phyloP scores from a whole-genome alignment of 148 eudicot genomes.

The Polygonum aviculare region DNA sequence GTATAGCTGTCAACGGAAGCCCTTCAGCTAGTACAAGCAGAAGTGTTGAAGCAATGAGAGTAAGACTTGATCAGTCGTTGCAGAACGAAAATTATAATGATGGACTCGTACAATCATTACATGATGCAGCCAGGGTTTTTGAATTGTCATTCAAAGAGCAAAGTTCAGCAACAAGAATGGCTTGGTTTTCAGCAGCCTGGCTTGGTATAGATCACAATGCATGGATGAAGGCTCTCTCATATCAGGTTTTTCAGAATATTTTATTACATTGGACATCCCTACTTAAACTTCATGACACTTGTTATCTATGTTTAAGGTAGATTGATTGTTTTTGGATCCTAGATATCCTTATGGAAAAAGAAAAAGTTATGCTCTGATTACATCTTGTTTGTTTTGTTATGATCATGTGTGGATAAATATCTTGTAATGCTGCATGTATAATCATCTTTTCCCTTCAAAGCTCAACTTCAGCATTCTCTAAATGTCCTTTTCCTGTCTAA shows the following conservation, averaged over 20 bases:
- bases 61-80: conserved; percentile 62
- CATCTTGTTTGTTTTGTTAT: not conserved
- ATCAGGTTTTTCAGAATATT: conserved; percentile 50
- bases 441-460: not conserved
- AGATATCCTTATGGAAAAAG: not conserved
- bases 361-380: not conserved
- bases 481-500: not conserved
- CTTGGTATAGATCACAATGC: conserved; percentile 77
- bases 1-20: conserved; percentile 67
- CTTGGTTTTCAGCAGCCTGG: conserved; percentile 94
- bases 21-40: conserved; percentile 49
- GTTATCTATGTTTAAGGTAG: not conserved
- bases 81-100: conserved; percentile 57
- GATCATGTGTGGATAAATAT: not conserved
- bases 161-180: conserved; percentile 35
- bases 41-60: conserved; percentile 55
- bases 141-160: conserved; percentile 73
- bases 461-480: not conserved
- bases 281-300: not conserved
- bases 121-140: conserved; percentile 89
- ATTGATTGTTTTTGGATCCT: not conserved
- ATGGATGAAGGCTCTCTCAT: conserved; percentile 81
- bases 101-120: conserved; percentile 76
- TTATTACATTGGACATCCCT: not conserved
- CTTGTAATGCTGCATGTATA: not conserved